Conservation (phyloP, 371 early-diverging fungal genomes). For the Syncephalastrum contaminatum region DNA sequence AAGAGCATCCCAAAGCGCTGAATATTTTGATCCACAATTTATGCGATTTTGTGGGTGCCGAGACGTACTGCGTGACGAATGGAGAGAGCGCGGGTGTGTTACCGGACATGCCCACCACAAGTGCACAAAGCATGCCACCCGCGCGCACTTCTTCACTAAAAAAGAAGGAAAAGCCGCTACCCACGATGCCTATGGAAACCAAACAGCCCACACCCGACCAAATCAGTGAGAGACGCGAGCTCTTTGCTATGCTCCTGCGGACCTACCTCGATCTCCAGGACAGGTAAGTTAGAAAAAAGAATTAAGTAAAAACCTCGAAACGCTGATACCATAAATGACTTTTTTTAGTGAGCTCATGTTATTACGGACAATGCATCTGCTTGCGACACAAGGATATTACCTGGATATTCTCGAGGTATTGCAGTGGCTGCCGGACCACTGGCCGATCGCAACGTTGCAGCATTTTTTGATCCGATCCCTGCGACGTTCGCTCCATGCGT, state of each 20-base stretch:
- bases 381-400: conserved; percentile 64
- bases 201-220: conserved; percentile 3
- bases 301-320: too few relatives aligned
- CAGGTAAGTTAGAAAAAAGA: conserved; percentile 15
- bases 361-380: conserved; percentile 47
- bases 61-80: conserved; percentile 62
- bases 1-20: conserved; percentile 53
- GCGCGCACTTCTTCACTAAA: conserved; percentile 26
- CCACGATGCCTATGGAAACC: conserved; percentile 12
- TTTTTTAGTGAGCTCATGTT: conserved; percentile 41
- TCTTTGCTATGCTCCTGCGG: conserved; percentile 40
- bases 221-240: conserved; percentile 25
- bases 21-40: conserved; percentile 52
- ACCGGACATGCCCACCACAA: conserved; percentile 10
- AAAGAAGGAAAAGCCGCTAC: conserved; percentile 3
- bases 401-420: conserved; percentile 64
- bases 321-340: conserved; percentile 9
- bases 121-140: conserved; percentile 10
- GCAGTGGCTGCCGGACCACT: conserved; percentile 57
- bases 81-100: conserved; percentile 43
- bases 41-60: conserved; percentile 65
- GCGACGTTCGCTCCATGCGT: conserved; percentile 50
- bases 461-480: conserved; percentile 56
- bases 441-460: conserved; percentile 62
- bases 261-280: conserved; percentile 38